phyloP scores from a whole-genome alignment of 495 filamentous ascomycete species.

The Penicillium parvum region DNA sequence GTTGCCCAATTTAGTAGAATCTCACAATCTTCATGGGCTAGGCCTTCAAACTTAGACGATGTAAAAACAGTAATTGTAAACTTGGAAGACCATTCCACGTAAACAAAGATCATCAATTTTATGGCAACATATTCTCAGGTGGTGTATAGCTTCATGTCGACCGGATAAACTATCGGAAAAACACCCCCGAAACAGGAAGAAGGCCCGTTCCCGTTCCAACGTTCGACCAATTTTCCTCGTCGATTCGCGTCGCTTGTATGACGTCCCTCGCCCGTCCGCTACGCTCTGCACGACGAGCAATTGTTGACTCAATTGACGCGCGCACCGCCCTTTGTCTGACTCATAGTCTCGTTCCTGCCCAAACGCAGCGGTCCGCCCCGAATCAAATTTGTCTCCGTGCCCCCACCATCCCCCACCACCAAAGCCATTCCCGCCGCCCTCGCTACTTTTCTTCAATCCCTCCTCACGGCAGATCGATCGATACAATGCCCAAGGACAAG shows the following conservation, averaged over 20 bases:
- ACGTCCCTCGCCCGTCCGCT: conserved; percentile 17
- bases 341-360: conserved; percentile 18
- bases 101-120: too few species aligned
- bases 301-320: conserved; percentile 12
- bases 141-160: neutral
- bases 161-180: conserved; percentile 21
- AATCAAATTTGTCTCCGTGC: conserved; percentile 30
- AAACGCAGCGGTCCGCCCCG: conserved; percentile 21
- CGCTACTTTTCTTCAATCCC: conserved; percentile 25
- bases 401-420: conserved; percentile 41
- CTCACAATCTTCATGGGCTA: too few species aligned
- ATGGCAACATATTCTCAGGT: neutral
- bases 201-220: conserved; percentile 13
- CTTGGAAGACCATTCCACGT: too few species aligned
- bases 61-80: too few species aligned
- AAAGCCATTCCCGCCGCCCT: conserved; percentile 28
- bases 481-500: conserved; percentile 36
- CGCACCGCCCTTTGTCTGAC: conserved; percentile 9
- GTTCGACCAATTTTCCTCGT: conserved; percentile 11
- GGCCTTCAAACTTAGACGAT: too few species aligned
- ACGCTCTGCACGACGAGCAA: conserved; percentile 27
- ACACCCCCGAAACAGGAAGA: conserved; percentile 15
- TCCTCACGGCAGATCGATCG: conserved; percentile 14
- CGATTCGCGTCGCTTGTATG: conserved; percentile 22
- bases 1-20: too few species aligned